These are phyloP conservation scores for Myriosclerotinia scirpicola DNA, from an alignment of 2,329 filamentous ascomycete species.

Conservation along the genomic window DNA sequence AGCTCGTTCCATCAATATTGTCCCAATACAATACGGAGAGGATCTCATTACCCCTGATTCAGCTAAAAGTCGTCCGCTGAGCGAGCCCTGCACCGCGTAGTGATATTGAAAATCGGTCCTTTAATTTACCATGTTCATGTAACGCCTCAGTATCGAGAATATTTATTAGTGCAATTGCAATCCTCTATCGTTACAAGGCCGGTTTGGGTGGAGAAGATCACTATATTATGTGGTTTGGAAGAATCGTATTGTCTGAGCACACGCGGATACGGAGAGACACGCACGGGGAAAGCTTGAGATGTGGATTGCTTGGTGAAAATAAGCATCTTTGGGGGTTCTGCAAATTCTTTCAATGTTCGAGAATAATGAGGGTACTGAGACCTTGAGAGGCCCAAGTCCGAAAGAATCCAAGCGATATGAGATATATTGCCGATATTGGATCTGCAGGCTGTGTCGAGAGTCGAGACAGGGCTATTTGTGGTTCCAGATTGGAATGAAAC, in stretches of 20 bases:
- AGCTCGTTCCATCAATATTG: constrained; percentile 1
- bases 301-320: neutral
- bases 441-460: constrained; percentile 9
- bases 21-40: neutral
- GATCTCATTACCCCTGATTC: constrained; percentile 19
- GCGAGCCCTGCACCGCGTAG: constrained; percentile 7
- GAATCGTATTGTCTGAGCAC: too few relatives aligned
- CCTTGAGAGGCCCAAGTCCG: neutral
- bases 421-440: constrained; percentile 5
- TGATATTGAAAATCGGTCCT: constrained; percentile 6
- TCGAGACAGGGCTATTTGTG: too few relatives aligned
- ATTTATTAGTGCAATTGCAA: too few relatives aligned
- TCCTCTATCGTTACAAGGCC: neutral
- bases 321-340: constrained; percentile 5
- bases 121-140: constrained; percentile 14
- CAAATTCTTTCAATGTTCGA: constrained; percentile 4
- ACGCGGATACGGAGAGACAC: neutral
- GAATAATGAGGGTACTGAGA: neutral
- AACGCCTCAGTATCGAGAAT: neutral
- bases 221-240: neutral
- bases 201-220: neutral
- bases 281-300: constrained; percentile 10
- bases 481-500: constrained; percentile 5
- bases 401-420: too few relatives aligned
- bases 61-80: neutral